A percentile compares a stretch with the other conserved stretches of the same genome.
Evolutionary conservation across 2,329 filamentous ascomycete genomes (phyloP).

Genomic region (Diaporthe batatas): DNA sequence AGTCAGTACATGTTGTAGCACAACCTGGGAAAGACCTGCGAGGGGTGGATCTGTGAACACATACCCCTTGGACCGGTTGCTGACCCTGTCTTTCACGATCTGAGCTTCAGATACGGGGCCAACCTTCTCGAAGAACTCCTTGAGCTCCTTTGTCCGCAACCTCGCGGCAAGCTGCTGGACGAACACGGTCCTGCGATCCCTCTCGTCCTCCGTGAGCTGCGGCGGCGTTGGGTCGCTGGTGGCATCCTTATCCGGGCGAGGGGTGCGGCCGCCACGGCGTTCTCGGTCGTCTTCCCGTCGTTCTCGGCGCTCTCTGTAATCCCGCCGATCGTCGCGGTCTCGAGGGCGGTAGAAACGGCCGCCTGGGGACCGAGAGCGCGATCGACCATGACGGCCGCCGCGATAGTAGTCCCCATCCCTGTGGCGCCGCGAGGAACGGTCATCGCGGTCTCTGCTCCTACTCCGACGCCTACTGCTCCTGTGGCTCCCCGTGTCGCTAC

Average conservation of each 20-base stretch:
- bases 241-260: slow-evolving; percentile 64
- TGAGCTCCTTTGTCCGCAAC: slow-evolving; percentile 90
- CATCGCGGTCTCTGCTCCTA: slow-evolving; percentile 81
- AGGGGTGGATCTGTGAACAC: slow-evolving; percentile 48
- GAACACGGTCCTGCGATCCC: slow-evolving; percentile 96
- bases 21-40: not conserved
- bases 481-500: slow-evolving; percentile 83
- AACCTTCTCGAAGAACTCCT: slow-evolving; percentile 94
- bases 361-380: slow-evolving; percentile 77
- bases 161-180: slow-evolving; percentile 98
- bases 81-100: slow-evolving; percentile 98
- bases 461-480: slow-evolving; percentile 87
- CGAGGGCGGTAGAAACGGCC: slow-evolving; percentile 69
- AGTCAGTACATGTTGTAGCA: slow-evolving; percentile 15
- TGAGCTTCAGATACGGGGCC: slow-evolving; percentile 96
- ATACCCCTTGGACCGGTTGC: slow-evolving; percentile 96
- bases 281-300: slow-evolving; percentile 56
- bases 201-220: slow-evolving; percentile 90
- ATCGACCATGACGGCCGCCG: slow-evolving; percentile 71
- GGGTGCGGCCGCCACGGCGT: slow-evolving; percentile 61
- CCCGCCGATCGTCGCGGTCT: slow-evolving; percentile 60
- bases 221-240: slow-evolving; percentile 69
- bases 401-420: slow-evolving; percentile 82
- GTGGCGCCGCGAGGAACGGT: slow-evolving; percentile 79
- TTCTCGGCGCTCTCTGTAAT: slow-evolving; percentile 60